Evolutionary conservation across 805 yeast species (phyloP), one percentile per base, ranked within the genome.

Genomic region (Candida takata): DNA sequence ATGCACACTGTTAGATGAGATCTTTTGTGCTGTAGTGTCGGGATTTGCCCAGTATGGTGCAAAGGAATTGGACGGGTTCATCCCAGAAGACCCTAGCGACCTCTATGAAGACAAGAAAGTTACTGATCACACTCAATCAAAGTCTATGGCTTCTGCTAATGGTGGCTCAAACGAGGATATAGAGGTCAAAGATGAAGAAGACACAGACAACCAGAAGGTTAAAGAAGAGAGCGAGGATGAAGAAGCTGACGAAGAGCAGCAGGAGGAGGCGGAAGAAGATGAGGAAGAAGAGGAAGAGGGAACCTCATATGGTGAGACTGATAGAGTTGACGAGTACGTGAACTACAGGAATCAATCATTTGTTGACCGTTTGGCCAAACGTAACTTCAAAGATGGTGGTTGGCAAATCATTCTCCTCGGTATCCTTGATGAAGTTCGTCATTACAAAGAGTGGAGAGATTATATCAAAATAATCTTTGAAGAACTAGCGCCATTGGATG

Each of bases 371-470:
- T 65, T 90, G 14, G 70, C 78, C 11, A 78, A 74, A 37, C 74
- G 95, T 36, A 72, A 73, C 43, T 92, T 84, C 56, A 76, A 70
- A 48, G 87, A 85, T 49, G 95, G 95, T 4, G 77, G 76, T 36
- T 90, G 97, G 96, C 80, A 85, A 48, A 69, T 81, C 27, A 72
- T 82, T 29, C 57, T 88, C 29, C 55, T 87, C 33, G 95, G 95
- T 23, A 65, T 87, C 3, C 65, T 88, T 28, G 74, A 77, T 15
- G 64, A 68, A 33, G 74, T 76, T 12, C 75, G 76, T 31, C 68
- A 77, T 44, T 66, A 77, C 27, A 74, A 77, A 1, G 70, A 69
- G 11, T 81, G 73, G 60, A 52, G 62, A 18, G 60, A 62, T 1
- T 65, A 67, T 15, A 75, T 81, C 32, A 61, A 58, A 6, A 64